A percentile compares a stretch with the other conserved stretches of the same genome.
These are phyloP conservation scores for Teratosphaeria pseudoeucalypti DNA, from an alignment of 2,329 filamentous ascomycete species.

Conservation along the genomic window DNA sequence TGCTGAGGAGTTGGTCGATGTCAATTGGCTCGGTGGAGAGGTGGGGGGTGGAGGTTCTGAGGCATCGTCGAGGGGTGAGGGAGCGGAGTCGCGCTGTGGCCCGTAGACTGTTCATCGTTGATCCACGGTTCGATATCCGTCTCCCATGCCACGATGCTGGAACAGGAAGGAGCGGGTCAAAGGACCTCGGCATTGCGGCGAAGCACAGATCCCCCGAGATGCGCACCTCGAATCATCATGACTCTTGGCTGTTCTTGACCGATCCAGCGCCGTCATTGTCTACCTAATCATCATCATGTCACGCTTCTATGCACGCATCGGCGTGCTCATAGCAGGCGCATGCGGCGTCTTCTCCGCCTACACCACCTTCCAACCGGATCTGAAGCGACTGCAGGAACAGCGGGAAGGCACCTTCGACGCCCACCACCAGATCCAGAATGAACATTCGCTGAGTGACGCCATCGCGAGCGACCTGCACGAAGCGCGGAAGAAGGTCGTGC, in stretches of 20 bases:
- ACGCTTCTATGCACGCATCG: neutral
- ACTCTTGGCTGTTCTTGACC: no score
- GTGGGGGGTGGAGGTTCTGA: neutral
- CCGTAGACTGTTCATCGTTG: neutral
- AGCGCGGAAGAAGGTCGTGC: constrained; percentile 5
- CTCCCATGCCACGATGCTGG: neutral
- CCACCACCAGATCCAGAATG: constrained; percentile 9
- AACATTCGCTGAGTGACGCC: constrained; percentile 13
- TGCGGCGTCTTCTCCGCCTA: constrained; percentile 12
- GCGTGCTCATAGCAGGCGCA: neutral
- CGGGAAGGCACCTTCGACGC: constrained; percentile 15
- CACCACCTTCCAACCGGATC: constrained; percentile 20
- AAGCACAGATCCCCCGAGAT: neutral
- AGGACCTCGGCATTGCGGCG: neutral
- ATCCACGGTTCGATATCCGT: neutral
- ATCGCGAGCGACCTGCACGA: constrained; percentile 18
- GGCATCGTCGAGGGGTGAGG: neutral
- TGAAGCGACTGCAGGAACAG: constrained; percentile 17
- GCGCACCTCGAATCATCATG: neutral
- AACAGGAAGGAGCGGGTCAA: neutral
- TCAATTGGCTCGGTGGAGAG: constrained; percentile 8
- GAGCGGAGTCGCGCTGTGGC: neutral
- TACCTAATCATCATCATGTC: neutral
- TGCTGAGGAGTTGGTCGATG: constrained; percentile 43
- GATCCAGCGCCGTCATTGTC: no score